phyloP scores from a whole-genome alignment of 2,329 filamentous ascomycete species.

The Xylaria sp. region DNA sequence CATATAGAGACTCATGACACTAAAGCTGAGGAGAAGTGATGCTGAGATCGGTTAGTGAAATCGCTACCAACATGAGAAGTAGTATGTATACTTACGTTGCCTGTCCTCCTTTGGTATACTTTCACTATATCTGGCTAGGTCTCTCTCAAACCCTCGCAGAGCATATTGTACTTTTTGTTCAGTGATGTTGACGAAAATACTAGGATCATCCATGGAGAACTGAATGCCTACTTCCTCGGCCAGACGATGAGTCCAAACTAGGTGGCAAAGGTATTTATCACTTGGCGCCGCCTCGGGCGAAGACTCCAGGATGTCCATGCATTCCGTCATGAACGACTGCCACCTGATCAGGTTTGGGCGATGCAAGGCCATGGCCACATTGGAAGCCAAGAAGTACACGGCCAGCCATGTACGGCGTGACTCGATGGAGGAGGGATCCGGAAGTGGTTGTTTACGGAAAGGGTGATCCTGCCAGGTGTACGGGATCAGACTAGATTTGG shows the following conservation, averaged over 20 bases:
- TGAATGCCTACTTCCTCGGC: conserved; percentile 75
- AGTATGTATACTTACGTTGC: conserved; percentile 62
- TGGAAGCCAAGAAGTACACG: conserved; percentile 68
- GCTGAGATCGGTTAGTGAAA: conserved; percentile 54
- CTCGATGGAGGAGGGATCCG: conserved; percentile 66
- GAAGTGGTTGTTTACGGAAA: conserved; percentile 56
- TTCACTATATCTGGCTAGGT: conserved; percentile 69
- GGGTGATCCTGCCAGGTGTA: conserved; percentile 56
- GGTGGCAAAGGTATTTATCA: conserved; percentile 68
- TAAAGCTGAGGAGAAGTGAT: conserved; percentile 71
- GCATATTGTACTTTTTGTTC: conserved; percentile 73
- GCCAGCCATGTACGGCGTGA: conserved; percentile 68
- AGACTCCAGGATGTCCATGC: conserved; percentile 64
- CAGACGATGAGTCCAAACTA: conserved; percentile 70
- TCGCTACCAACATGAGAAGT: conserved; percentile 31
- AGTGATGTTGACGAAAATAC: conserved; percentile 63
- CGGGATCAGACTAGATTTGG: conserved; percentile 52
- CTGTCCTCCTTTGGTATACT: conserved; percentile 64
- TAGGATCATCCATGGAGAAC: conserved; percentile 74
- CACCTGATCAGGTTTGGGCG: conserved; percentile 70
- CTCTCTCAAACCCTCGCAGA: conserved; percentile 72
- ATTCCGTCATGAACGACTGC: conserved; percentile 70
- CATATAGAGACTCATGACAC: conserved; percentile 76
- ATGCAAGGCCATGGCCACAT: conserved; percentile 70
- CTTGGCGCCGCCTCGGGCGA: conserved; percentile 66